Base-by-base conservation (phyloP, 805 yeast species). In the Kazachstania africana region DNA sequence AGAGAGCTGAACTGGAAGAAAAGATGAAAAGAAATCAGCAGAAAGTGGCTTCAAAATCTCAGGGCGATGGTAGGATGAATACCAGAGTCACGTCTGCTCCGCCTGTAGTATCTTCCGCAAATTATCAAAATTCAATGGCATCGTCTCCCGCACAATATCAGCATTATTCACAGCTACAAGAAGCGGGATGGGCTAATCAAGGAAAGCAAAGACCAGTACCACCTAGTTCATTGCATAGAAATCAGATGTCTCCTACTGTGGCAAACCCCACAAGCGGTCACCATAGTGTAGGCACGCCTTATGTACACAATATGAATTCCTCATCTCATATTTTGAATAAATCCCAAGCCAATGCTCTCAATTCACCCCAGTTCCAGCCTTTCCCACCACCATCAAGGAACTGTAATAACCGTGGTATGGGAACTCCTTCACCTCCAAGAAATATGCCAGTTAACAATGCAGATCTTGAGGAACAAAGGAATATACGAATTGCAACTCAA, bases 401-500 rank as follows among this genome's bases (percentile, higher is more conserved):
- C n/a, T n/a, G n/a, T n/a, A n/a, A n/a, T n/a, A n/a, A n/a, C n/a
- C n/a, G n/a, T n/a, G n/a, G n/a, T n/a, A 32, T 27, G 15, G 26
- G 36, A 15, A 28, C 32, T 8, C n/a, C n/a, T n/a, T 38, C 40
- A 8, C 32, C 36, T 5, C 31, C 43, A 12, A 32, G 13, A 18
- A 9, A 15, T 6, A 26, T 6, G 6, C 17, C 29, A 4, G 23
- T 10, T 4, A n/a, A 6, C 8, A 16, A 20, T n/a, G 27, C 25
- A 4, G n/a, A n/a, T n/a, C n/a, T 25, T 1, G 9, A 13, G 29
- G 50, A 44, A 25, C 37, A 42, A 6, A 43, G 47, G 28, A 55
- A 51, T 25, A 32, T 38, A 8, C 48, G 46, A 24, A 36, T 53
- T 4, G 60, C 60, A 1, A 36, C 36, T n/a, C 48, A 46, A 27